These are phyloP conservation scores for Vaccinium corymbosum DNA, from an alignment of 148 eudicot species.

Conservation along the genomic window DNA sequence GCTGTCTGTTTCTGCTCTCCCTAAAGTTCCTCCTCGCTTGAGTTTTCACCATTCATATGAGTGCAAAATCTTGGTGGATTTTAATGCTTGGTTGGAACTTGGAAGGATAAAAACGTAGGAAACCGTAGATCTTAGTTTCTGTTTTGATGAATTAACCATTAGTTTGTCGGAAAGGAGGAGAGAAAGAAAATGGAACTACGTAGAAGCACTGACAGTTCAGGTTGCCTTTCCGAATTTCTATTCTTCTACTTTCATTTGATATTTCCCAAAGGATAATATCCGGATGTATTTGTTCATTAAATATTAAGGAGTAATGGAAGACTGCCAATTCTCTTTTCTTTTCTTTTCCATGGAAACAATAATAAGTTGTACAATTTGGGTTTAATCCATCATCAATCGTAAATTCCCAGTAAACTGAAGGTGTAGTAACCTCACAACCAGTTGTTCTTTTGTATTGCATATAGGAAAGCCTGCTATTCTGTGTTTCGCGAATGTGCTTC, in stretches of 20 bases:
- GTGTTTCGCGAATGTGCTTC: background rate
- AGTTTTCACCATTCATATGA: background rate
- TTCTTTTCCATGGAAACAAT: background rate
- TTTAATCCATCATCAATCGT: background rate
- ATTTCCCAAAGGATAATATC: background rate
- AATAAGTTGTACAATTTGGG: background rate
- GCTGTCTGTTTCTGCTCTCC: background rate
- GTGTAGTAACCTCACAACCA: background rate
- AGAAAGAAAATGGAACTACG: background rate
- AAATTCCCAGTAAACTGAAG: background rate
- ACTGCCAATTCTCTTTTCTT: background rate
- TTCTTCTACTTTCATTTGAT: background rate
- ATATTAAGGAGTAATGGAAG: background rate
- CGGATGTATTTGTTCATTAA: background rate
- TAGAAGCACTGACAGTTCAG: background rate
- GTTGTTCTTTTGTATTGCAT: background rate
- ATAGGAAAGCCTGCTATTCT: background rate
- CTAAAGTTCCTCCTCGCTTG: background rate
- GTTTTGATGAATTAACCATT: background rate
- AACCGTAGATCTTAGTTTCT: background rate
- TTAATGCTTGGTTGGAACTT: background rate
- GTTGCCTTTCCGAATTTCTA: background rate
- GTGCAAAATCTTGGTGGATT: background rate
- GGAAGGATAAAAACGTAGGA: background rate
- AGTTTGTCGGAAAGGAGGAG: background rate